Evolutionary conservation across 1,284 basidiomycete genomes (phyloP).

Genomic region (Veloboletus limbatus): DNA sequence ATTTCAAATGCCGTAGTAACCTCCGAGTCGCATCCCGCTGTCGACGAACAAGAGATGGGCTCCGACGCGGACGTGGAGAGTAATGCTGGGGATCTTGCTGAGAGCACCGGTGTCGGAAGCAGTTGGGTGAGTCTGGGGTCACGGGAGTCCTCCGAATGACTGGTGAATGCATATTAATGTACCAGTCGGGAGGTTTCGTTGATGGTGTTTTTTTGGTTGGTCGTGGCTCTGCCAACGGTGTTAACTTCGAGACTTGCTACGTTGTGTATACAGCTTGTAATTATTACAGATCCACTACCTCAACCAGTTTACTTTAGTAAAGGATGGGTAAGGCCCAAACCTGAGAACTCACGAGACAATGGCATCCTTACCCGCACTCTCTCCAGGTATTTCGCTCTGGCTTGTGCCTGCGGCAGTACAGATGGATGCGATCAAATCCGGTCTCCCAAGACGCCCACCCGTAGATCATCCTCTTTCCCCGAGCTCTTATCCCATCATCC

Average conservation of each 20-base stretch:
- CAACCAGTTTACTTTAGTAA: neutral
- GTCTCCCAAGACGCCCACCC: constrained; percentile 41
- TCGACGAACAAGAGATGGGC: constrained; percentile 37
- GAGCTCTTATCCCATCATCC: constrained; percentile 52
- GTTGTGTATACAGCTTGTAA: constrained; percentile 20
- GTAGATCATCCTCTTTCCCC: constrained; percentile 14
- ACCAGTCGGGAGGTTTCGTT: neutral
- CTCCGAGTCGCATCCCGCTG: constrained; percentile 9
- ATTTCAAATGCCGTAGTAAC: neutral
- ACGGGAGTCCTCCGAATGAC: constrained; percentile 23
- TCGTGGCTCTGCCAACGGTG: neutral
- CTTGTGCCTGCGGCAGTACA: constrained; percentile 50
- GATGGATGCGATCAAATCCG: constrained; percentile 38
- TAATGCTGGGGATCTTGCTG: constrained; percentile 48
- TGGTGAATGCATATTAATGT: neutral
- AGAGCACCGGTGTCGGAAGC: constrained; percentile 41
- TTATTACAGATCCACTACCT: no score
- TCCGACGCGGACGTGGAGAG: constrained; percentile 70
- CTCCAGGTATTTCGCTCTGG: constrained; percentile 57
- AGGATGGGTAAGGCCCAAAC: constrained; percentile 23
- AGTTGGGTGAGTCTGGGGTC: constrained; percentile 66
- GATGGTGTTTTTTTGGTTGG: neutral
- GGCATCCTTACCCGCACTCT: constrained; percentile 2
- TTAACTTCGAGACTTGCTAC: neutral
- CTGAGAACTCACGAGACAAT: neutral